A percentile compares a stretch with the other conserved stretches of the same genome.
Conservation (phyloP, 1,284 basidiomycete genomes). For the Ustilago trichophora region DNA sequence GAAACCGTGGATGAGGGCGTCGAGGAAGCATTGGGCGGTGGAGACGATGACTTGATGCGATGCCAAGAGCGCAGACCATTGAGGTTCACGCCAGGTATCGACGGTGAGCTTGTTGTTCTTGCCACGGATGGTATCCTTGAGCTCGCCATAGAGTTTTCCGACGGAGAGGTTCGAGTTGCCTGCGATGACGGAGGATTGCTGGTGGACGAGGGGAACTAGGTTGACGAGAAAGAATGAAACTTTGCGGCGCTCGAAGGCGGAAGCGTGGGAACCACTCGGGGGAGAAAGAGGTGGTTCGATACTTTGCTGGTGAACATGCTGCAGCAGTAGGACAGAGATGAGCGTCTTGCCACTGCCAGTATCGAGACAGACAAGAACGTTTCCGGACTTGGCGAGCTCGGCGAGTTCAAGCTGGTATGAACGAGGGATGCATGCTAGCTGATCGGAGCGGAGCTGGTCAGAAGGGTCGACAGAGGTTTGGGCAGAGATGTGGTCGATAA, state of each 20-base stretch:
- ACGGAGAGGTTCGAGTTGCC: constrained; percentile 40
- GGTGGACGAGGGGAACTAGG: constrained; percentile 53
- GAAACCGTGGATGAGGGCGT: constrained; percentile 49
- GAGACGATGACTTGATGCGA: constrained; percentile 51
- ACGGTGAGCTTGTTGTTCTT: constrained; percentile 5
- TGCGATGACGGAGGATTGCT: constrained; percentile 52
- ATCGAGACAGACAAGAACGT: constrained; percentile 54
- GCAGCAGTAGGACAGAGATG: constrained; percentile 51
- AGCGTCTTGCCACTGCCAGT: constrained; percentile 60
- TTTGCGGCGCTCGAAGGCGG: neutral
- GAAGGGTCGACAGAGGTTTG: constrained; percentile 22
- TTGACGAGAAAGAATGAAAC: constrained; percentile 51
- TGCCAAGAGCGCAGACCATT: constrained; percentile 33
- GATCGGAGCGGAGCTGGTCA: constrained; percentile 26
- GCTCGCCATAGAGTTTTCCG: constrained; percentile 44
- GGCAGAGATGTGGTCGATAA: constrained; percentile 18
- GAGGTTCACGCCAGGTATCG: constrained; percentile 31
- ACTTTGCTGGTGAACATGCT: constrained; percentile 32
- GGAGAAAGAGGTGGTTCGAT: neutral
- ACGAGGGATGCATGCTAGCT: constrained; percentile 25
- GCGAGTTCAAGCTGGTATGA: constrained; percentile 40
- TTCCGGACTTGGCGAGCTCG: constrained; percentile 28
- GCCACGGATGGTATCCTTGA: constrained; percentile 21
- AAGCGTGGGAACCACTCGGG: neutral
- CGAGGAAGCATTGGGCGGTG: constrained; percentile 52